Conservation (phyloP, 371 early-diverging fungal genomes). For the Mucor lusitanicus region DNA sequence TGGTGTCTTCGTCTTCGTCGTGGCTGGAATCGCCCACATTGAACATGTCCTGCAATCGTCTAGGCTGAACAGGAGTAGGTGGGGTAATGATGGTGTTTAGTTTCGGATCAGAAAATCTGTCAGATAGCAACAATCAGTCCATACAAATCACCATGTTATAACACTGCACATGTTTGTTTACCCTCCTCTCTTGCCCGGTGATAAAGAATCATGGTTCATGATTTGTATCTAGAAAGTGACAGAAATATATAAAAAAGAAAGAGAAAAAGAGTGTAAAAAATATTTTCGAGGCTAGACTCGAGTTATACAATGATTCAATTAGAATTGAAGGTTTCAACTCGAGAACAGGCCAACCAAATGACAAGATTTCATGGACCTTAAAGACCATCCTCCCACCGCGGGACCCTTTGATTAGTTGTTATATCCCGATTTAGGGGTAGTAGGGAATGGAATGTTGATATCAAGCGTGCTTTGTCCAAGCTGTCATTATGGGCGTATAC, state of each 20-base stretch:
- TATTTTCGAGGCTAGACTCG: background rate
- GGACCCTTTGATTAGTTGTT: background rate
- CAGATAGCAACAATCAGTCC: background rate
- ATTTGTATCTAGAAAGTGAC: background rate
- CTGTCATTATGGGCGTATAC: background rate
- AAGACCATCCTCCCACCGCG: background rate
- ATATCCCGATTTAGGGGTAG: background rate
- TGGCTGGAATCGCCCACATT: slow-evolving; percentile 11
- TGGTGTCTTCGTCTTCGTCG: slow-evolving; percentile 1
- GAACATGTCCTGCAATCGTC: slow-evolving; percentile 12
- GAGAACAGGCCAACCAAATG: background rate
- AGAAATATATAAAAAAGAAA: background rate
- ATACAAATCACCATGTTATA: background rate
- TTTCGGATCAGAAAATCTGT: slow-evolving; percentile 13
- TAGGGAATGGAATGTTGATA: background rate
- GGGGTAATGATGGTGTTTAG: background rate
- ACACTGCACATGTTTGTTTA: background rate
- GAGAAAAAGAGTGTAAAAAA: background rate
- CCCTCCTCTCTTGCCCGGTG: background rate
- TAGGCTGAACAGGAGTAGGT: background rate
- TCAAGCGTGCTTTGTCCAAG: background rate
- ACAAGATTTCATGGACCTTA: background rate
- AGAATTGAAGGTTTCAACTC: background rate
- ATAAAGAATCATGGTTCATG: background rate
- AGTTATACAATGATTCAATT: slow-evolving; percentile 1